Evolutionary conservation across 2,329 filamentous ascomycete species (phyloP).

Genomic region (Fusarium sp.): DNA sequence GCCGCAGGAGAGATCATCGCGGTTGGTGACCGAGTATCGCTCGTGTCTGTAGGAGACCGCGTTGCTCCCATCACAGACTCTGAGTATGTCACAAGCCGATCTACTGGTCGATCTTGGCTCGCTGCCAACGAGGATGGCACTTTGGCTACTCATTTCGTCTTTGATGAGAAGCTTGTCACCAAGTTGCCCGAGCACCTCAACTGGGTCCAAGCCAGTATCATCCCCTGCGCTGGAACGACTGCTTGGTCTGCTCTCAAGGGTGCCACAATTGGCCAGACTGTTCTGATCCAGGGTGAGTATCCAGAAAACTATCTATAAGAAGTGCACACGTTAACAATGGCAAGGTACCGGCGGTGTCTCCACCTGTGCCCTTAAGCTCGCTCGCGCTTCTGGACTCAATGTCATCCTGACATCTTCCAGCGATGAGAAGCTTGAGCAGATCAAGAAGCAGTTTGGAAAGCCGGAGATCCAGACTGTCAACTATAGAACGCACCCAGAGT

Average conservation of each 20-base stretch:
- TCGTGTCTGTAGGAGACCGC: constrained; percentile 50
- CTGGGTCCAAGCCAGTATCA: constrained; percentile 51
- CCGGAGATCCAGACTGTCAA: constrained; percentile 62
- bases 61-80: constrained; percentile 55
- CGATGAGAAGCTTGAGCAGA: constrained; percentile 59
- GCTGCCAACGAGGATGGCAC: constrained; percentile 59
- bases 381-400: constrained; percentile 63
- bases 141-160: constrained; percentile 56
- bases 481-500: constrained; percentile 59
- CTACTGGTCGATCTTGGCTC: constrained; percentile 55
- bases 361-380: constrained; percentile 55
- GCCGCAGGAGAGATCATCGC: constrained; percentile 56
- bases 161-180: constrained; percentile 52
- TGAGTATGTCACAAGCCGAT: constrained; percentile 54
- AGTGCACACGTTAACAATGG: not conserved
- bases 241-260: constrained; percentile 60
- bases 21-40: constrained; percentile 50
- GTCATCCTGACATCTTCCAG: constrained; percentile 65
- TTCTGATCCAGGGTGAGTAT: constrained; percentile 57
- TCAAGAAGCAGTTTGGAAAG: constrained; percentile 54
- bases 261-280: constrained; percentile 52
- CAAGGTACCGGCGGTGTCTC: constrained; percentile 56
- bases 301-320: rapidly evolving
- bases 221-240: constrained; percentile 59
- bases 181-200: constrained; percentile 53